Conservation (phyloP, 768 basidiomycete genomes). For the Dacryopinax spathularia region DNA sequence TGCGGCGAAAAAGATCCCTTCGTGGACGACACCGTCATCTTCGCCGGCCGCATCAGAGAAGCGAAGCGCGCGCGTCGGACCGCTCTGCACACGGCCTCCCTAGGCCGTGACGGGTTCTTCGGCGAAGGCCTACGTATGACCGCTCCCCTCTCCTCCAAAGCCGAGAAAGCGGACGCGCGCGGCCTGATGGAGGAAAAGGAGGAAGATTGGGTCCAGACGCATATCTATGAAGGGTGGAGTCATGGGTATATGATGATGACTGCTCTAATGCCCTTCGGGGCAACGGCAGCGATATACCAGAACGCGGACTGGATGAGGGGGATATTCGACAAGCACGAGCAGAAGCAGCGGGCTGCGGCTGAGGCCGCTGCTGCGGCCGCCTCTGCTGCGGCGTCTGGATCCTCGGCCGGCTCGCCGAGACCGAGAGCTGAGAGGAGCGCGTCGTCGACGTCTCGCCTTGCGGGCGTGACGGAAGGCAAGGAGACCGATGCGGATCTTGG, state of each 20-base stretch:
- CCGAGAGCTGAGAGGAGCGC: slow-evolving; percentile 21
- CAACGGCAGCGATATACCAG: slow-evolving; percentile 60
- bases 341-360: slow-evolving; percentile 18
- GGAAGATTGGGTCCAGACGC: slow-evolving; percentile 88
- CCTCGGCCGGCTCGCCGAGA: slow-evolving; percentile 13
- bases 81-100: slow-evolving; percentile 50
- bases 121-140: slow-evolving; percentile 55
- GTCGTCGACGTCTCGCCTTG: no score
- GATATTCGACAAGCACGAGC: slow-evolving; percentile 37
- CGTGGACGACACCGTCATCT: slow-evolving; percentile 94
- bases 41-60: slow-evolving; percentile 86
- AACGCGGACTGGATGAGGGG: slow-evolving; percentile 85
- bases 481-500: slow-evolving; percentile 2
- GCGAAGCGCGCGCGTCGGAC: slow-evolving; percentile 74
- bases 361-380: slow-evolving; percentile 17
- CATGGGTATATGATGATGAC: slow-evolving; percentile 97
- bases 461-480: no score
- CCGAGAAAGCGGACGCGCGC: slow-evolving; percentile 17
- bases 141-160: slow-evolving; percentile 21
- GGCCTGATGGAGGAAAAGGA: slow-evolving; percentile 47
- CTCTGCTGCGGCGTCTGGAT: slow-evolving; percentile 10
- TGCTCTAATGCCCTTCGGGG: slow-evolving; percentile 58
- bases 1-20: slow-evolving; percentile 94
- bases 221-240: slow-evolving; percentile 90
- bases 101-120: slow-evolving; percentile 41